These are phyloP conservation scores for Aspergillus brunneoviolaceus DNA, from an alignment of 2,329 filamentous ascomycete genomes.

Conservation along the genomic window DNA sequence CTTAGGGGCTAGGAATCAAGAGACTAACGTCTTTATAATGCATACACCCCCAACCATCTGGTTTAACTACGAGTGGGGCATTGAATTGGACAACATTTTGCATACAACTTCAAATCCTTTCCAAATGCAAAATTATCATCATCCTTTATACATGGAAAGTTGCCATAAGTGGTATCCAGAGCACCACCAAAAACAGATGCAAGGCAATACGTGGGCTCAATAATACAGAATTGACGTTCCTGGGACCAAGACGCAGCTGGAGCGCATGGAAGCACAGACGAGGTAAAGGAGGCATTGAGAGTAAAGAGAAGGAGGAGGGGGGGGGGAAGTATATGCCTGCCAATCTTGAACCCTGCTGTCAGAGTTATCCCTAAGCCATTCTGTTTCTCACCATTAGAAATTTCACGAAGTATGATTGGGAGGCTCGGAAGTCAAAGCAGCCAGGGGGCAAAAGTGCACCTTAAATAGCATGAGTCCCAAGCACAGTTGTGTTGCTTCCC, in stretches of 20 bases:
- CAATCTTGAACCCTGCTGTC: not conserved
- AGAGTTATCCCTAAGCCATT: not conserved
- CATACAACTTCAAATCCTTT: slow-evolving; percentile 1
- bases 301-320: not conserved
- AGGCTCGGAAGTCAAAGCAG: not conserved
- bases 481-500: not conserved
- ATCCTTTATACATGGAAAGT: slow-evolving; percentile 1
- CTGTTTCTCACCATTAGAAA: not conserved
- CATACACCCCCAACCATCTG: not conserved
- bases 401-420: not conserved
- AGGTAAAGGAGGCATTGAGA: not conserved
- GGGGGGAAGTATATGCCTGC: not conserved
- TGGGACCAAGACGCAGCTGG: not conserved
- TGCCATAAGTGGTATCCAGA: slow-evolving; percentile 14
- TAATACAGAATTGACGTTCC: slow-evolving; percentile 9
- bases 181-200: slow-evolving; percentile 23
- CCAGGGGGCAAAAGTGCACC: not conserved
- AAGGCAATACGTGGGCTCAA: slow-evolving; percentile 11
- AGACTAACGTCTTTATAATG: not conserved
- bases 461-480: not conserved
- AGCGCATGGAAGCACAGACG: not conserved
- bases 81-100: not conserved
- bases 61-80: not conserved
- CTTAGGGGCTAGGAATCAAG: not conserved
- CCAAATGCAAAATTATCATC: not conserved